phyloP scores from a whole-genome alignment of 1,284 basidiomycete species.

The Heimioporus retisporus region DNA sequence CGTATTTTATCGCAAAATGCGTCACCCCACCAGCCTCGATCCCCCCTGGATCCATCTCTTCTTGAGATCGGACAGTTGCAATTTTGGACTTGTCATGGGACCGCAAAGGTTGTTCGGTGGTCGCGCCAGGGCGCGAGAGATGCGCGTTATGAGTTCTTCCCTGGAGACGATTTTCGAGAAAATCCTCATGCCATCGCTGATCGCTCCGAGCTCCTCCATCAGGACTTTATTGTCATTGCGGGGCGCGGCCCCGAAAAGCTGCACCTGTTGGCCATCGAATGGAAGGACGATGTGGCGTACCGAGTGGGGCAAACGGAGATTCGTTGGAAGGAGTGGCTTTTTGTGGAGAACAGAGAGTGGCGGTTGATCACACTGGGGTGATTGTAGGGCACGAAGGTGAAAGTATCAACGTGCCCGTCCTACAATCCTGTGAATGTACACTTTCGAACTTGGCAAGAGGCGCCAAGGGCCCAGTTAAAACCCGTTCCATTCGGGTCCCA shows the following conservation, averaged over 20 bases:
- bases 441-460: too few species aligned
- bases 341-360: slow-evolving; percentile 30
- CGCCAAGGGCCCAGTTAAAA: too few species aligned
- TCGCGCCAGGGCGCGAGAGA: background rate
- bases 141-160: background rate
- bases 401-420: too few species aligned
- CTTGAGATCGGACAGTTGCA: slow-evolving; percentile 15
- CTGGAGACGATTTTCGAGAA: background rate
- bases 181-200: background rate
- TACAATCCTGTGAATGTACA: too few species aligned
- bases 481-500: too few species aligned
- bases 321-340: slow-evolving; percentile 12
- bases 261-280: slow-evolving; percentile 29
- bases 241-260: background rate
- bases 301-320: slow-evolving; percentile 20
- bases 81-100: slow-evolving; percentile 30
- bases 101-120: background rate
- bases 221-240: slow-evolving; percentile 31
- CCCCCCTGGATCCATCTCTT: background rate
- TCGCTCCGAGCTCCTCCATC: slow-evolving; percentile 15
- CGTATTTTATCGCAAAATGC: slow-evolving; percentile 4
- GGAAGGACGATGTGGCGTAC: slow-evolving; percentile 28
- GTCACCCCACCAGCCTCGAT: background rate
- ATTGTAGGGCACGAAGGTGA: background rate
- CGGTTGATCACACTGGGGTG: slow-evolving; percentile 25